Evolutionary conservation across 192 early-diverging fungal species (phyloP), one percentile per base, ranked within the genome.

Genomic region (Podila verticillata): DNA sequence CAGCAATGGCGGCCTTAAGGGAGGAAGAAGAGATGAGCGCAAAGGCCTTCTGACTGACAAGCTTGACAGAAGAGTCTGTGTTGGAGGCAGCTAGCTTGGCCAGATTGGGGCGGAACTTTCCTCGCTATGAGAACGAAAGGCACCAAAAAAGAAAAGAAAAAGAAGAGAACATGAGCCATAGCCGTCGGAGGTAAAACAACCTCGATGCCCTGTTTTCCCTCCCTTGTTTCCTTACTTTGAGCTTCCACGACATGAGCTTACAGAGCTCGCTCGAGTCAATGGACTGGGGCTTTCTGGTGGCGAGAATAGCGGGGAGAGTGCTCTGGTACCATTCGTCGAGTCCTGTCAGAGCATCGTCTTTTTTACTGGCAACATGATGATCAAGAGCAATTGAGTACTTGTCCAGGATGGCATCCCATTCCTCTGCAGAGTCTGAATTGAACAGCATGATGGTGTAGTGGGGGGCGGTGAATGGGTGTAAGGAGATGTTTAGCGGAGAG

Each of bases 161-260:
- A 60, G 39, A 58, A 20, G 9, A 48, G 20, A 10, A 48, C 51
- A 54, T 26, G 51, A n/a, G 51, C 24, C 24, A n/a, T n/a, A n/a
- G n/a, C n/a, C n/a, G n/a, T n/a, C n/a, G n/a, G n/a, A n/a, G n/a
- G n/a, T n/a, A n/a, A n/a, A n/a, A n/a, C n/a, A n/a, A n/a, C n/a
- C n/a, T n/a, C n/a, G n/a, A n/a, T n/a, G n/a, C n/a, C n/a, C 44
- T 32, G 13, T 31, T 28, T 36, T 3, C 8, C 26, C 39, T 8
- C 4, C 20, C 20, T 39, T 47, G 8, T 54, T 54, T 54, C 10
- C 24, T 0, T 54, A 67, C 75, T 58, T 80, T 80, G 54, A 80
- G 75, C 34, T 80, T 80, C 75, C 75, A 72, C 0, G 75, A 71
- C 54, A 80, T 72, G 54, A 80, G 69, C 32, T 63, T 36, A 39